Conservation (phyloP, 805 yeast species). For the Gaillardinia entomophila region DNA sequence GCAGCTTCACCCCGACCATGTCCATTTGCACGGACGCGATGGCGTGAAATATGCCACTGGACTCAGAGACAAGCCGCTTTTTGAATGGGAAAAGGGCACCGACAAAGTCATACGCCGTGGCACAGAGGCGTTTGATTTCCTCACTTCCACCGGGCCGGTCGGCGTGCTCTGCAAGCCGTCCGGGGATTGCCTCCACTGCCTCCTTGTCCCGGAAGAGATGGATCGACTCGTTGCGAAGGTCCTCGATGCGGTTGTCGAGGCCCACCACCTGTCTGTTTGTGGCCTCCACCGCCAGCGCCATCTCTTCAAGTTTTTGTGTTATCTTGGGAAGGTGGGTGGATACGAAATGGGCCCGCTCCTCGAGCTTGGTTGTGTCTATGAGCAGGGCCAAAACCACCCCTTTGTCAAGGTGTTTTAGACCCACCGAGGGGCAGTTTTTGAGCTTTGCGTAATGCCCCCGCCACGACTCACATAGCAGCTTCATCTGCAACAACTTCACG, state of each 20-base stretch:
- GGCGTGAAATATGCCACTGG: slow-evolving; percentile 19
- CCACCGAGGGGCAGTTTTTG: slow-evolving; percentile 29
- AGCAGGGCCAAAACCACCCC: slow-evolving; percentile 23
- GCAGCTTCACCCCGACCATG: slow-evolving; percentile 27
- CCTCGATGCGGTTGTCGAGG: slow-evolving; percentile 38
- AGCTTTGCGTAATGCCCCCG: slow-evolving; percentile 25
- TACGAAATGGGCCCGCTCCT: slow-evolving; percentile 23
- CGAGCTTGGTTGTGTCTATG: slow-evolving; percentile 23
- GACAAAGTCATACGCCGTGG: slow-evolving; percentile 12
- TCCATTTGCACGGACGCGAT: slow-evolving; percentile 34
- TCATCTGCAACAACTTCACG: slow-evolving; percentile 31
- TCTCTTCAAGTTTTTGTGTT: slow-evolving; percentile 20
- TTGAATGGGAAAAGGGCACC: slow-evolving; percentile 27
- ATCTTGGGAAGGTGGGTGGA: slow-evolving; percentile 23
- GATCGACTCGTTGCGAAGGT: slow-evolving; percentile 33
- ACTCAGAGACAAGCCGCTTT: slow-evolving; percentile 12
- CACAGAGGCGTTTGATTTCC: too few relatives aligned
- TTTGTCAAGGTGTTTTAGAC: slow-evolving; percentile 22
- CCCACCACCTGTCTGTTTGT: slow-evolving; percentile 30
- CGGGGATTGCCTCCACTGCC: not conserved
- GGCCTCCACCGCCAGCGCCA: slow-evolving; percentile 28
- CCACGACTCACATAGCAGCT: slow-evolving; percentile 38
- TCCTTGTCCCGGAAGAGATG: slow-evolving; percentile 13
- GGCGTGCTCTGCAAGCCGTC: too few relatives aligned
- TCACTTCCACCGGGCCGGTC: too few relatives aligned